Base-by-base conservation (phyloP, 331 rosid genomes). In the Pyracantha coccinea region DNA sequence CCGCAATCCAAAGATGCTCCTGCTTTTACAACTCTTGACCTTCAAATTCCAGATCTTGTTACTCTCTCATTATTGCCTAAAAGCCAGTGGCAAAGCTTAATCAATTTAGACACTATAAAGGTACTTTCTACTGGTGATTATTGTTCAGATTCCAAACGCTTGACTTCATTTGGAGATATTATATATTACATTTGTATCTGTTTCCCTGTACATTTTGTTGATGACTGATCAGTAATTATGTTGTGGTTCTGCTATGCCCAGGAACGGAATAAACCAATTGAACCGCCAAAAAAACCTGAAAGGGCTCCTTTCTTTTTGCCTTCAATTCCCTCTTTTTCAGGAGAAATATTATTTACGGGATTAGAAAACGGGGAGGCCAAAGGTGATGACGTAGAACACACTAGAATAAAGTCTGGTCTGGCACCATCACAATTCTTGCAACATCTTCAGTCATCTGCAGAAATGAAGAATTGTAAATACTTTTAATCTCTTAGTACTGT, bases 21-120 rank as follows among this genome's bases (percentile, higher is more conserved):
- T 27, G 77, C 60, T 63, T 83, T 85, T 73, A 62, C 64, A 20
- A 53, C 38, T 59, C 84, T 60, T 67, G 86, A 82, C 64, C 83
- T 86, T 79, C 98, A 91, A 85, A 94, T 94, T 52, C 97, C 97
- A 1, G 89, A 87, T 72, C 83, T 94, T 27, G 90, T 94, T 68
- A 94, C 97, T 47, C 93, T 94, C 50, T 91, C 99, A 38, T 69
- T 92, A 75, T 82, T 91, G 78, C 99, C 99, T 13, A 94, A 83
- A 86, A 90, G 96, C 78, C 99, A 90, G 85, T 94, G 99, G 99
- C 97, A 90, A 82, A 88, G 96, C 88, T 85, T 94, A 83, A 89
- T 94, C 83, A 88, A 87, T 83, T 88, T 94, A 45, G 99, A 94
- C 85, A 78, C 88, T 33, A 94, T 91, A 83, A 94, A 91, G 99